phyloP scores from a whole-genome alignment of 805 yeast genomes.

The Candida nanaspora region DNA sequence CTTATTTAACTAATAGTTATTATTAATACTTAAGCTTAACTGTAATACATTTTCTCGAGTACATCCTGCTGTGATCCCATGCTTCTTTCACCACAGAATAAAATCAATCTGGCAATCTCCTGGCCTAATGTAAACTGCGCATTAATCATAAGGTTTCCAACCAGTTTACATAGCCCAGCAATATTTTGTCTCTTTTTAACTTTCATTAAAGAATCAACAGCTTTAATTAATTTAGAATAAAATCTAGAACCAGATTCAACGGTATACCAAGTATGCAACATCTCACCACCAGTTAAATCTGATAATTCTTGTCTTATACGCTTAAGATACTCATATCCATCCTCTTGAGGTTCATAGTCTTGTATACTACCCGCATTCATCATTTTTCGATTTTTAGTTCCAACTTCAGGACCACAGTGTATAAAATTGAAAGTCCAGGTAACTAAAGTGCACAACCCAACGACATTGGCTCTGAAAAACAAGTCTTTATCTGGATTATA shows the following conservation, averaged over 20 bases:
- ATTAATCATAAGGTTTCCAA: constrained; percentile 31
- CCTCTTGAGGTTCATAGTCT: constrained; percentile 6
- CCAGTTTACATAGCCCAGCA: constrained; percentile 46
- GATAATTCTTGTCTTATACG: constrained; percentile 40
- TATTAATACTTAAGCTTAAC: too few species aligned
- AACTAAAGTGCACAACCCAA: constrained; percentile 34
- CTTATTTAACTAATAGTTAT: too few species aligned
- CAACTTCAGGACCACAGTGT: constrained; percentile 39
- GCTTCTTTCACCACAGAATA: constrained; percentile 48
- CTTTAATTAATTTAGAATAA: constrained; percentile 33
- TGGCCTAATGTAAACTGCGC: constrained; percentile 51
- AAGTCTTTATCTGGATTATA: constrained; percentile 49
- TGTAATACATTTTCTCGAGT: constrained; percentile 44
- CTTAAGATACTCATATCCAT: constrained; percentile 34
- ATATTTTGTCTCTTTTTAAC: constrained; percentile 40
- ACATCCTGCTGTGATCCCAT: constrained; percentile 40
- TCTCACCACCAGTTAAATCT: constrained; percentile 21
- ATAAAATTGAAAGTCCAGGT: constrained; percentile 48
- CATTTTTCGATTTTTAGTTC: background rate
- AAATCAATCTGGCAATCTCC: constrained; percentile 47
- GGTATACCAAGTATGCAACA: constrained; percentile 27
- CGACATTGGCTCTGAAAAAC: constrained; percentile 34
- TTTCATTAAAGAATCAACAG: constrained; percentile 32
- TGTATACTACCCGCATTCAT: constrained; percentile 5
- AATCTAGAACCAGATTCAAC: constrained; percentile 27